A percentile compares a stretch with the other conserved stretches of the same genome.
Conservation (phyloP, 108 stramenopile genomes). For the Nannochloropsis oceanica region DNA sequence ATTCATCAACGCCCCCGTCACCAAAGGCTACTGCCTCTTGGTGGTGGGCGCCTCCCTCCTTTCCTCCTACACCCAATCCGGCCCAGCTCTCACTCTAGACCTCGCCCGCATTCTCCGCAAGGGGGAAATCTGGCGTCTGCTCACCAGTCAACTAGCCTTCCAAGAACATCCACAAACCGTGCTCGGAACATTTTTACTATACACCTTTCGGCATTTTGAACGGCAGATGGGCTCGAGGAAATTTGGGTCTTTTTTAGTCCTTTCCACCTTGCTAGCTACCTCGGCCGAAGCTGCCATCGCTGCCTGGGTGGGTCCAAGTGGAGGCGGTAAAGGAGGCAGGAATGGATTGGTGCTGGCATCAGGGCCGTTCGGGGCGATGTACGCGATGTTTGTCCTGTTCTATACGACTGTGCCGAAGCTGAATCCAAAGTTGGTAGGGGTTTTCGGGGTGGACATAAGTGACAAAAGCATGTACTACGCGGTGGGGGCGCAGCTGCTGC, state of each 20-base stretch:
- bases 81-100: background rate
- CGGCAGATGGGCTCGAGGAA: background rate
- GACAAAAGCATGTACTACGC: background rate
- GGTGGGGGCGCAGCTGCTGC: background rate
- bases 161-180: background rate
- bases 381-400: background rate
- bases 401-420: background rate
- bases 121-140: background rate
- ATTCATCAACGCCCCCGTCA: background rate
- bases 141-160: background rate
- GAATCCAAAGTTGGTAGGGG: background rate
- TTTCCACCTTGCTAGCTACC: background rate
- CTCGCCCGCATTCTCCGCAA: background rate
- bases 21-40: background rate
- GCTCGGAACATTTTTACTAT: background rate
- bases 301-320: background rate
- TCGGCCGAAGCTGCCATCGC: background rate
- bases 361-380: background rate
- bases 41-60: background rate
- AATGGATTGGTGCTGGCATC: background rate
- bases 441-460: background rate
- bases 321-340: background rate
- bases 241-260: background rate
- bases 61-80: background rate
- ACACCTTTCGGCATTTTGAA: background rate